A percentile compares a stretch with the other conserved stretches of the same genome.
These are phyloP conservation scores for Clitopilus hobsonii DNA, from an alignment of 768 basidiomycete species.

Conservation along the genomic window DNA sequence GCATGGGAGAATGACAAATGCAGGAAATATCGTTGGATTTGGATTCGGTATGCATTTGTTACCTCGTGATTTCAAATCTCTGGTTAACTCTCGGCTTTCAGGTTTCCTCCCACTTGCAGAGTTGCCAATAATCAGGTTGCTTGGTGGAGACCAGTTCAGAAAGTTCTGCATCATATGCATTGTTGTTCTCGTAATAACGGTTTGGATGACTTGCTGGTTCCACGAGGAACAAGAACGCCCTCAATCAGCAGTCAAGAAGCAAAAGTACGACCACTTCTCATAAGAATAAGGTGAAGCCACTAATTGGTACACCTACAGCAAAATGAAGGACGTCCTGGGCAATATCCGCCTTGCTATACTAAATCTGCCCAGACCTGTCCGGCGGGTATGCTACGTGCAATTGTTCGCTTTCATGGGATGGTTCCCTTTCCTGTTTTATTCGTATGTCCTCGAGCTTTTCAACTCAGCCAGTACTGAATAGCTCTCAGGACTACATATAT, in stretches of 20 bases:
- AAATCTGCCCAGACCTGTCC: slow-evolving; percentile 78
- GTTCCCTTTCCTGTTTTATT: slow-evolving; percentile 95
- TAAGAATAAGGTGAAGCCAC: neutral
- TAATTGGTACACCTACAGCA: slow-evolving; percentile 31
- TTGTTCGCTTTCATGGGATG: slow-evolving; percentile 97
- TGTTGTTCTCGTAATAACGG: slow-evolving; percentile 70
- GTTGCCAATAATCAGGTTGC: slow-evolving; percentile 68
- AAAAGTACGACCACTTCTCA: slow-evolving; percentile 26
- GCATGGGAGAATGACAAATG: slow-evolving; percentile 94
- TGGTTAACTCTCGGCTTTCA: no score
- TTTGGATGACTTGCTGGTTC: slow-evolving; percentile 83
- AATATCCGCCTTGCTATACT: slow-evolving; percentile 74
- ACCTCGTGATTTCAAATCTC: no score
- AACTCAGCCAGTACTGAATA: neutral
- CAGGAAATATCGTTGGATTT: slow-evolving; percentile 95
- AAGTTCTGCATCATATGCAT: slow-evolving; percentile 92
- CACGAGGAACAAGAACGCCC: slow-evolving; percentile 77
- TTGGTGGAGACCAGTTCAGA: slow-evolving; percentile 92
- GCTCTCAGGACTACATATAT: slow-evolving; percentile 79
- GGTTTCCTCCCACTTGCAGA: slow-evolving; percentile 87
- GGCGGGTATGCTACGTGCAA: slow-evolving; percentile 89
- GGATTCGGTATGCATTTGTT: slow-evolving; percentile 64
- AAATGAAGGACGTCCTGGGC: slow-evolving; percentile 64
- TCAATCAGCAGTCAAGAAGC: slow-evolving; percentile 27
- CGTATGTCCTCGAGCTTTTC: slow-evolving; percentile 39